A percentile compares a stretch with the other conserved stretches of the same genome.
These are phyloP conservation scores for Chlorella sp. DNA, from an alignment of 139 green algal species.

Conservation along the genomic window DNA sequence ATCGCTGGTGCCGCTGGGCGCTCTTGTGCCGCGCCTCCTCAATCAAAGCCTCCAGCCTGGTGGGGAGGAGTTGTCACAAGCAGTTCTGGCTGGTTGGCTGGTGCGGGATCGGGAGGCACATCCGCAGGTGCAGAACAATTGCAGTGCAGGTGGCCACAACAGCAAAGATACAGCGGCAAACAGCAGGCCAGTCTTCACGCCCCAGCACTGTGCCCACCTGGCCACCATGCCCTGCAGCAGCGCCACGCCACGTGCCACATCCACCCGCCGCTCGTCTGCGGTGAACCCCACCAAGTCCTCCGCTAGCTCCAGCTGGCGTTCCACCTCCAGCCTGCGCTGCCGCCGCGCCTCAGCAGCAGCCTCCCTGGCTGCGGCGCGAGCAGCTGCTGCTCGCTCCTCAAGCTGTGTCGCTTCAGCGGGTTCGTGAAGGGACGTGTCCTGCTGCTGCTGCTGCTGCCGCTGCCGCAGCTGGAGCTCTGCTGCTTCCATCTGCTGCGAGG, in stretches of 20 bases:
- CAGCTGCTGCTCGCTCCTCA: not conserved
- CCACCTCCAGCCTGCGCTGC: not conserved
- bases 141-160: too few relatives aligned
- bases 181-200: too few relatives aligned
- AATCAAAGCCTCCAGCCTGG: slow-evolving; percentile 17
- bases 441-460: not conserved
- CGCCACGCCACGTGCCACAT: not conserved
- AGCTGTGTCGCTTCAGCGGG: not conserved
- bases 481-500: not conserved
- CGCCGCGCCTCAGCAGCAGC: not conserved
- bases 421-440: not conserved
- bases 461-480: not conserved
- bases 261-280: not conserved
- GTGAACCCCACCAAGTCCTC: slow-evolving; percentile 17
- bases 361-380: not conserved
- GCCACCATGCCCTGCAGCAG: slow-evolving; percentile 12
- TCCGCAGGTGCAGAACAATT: too few relatives aligned
- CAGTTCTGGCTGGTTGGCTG: too few relatives aligned
- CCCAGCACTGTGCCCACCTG: slow-evolving; percentile 1
- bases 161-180: too few relatives aligned
- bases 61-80: too few relatives aligned
- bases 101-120: too few relatives aligned
- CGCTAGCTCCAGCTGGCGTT: not conserved
- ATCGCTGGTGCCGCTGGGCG: not conserved
- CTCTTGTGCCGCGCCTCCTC: not conserved